phyloP scores from a whole-genome alignment of 305 asterid species.

The Solanum hybrid region DNA sequence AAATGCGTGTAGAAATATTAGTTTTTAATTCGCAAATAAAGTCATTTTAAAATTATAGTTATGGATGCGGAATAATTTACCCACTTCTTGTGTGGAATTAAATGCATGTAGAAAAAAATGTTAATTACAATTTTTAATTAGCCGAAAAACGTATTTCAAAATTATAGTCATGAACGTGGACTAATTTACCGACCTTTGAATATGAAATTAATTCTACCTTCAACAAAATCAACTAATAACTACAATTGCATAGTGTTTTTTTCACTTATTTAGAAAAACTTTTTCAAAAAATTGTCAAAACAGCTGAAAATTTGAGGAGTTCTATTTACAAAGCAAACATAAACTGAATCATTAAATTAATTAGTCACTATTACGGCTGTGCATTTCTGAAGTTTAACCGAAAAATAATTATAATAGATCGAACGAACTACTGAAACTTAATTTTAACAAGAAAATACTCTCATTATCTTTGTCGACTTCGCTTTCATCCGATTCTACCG shows the following conservation, averaged over 20 bases:
- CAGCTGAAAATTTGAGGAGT: background rate
- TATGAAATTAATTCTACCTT: background rate
- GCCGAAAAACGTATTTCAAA: background rate
- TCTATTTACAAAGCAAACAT: background rate
- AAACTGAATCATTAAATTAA: background rate
- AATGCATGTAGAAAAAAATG: background rate
- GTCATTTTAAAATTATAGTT: background rate
- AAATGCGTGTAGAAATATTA: background rate
- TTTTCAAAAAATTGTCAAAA: background rate
- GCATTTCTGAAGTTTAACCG: background rate
- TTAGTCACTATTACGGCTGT: background rate
- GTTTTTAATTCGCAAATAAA: background rate
- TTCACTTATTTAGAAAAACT: background rate
- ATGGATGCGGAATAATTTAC: background rate
- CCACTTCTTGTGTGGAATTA: background rate
- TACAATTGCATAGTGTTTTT: background rate
- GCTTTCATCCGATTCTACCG: background rate
- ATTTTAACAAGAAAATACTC: too few species aligned
- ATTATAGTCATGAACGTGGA: background rate
- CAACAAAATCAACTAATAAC: background rate
- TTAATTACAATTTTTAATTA: background rate
- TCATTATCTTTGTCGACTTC: background rate
- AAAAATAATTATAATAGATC: background rate
- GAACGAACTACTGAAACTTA: background rate
- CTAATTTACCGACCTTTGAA: background rate